Evolutionary conservation across 192 early-diverging fungal genomes (phyloP).

Genomic region (Rhizophlyctis rosea): DNA sequence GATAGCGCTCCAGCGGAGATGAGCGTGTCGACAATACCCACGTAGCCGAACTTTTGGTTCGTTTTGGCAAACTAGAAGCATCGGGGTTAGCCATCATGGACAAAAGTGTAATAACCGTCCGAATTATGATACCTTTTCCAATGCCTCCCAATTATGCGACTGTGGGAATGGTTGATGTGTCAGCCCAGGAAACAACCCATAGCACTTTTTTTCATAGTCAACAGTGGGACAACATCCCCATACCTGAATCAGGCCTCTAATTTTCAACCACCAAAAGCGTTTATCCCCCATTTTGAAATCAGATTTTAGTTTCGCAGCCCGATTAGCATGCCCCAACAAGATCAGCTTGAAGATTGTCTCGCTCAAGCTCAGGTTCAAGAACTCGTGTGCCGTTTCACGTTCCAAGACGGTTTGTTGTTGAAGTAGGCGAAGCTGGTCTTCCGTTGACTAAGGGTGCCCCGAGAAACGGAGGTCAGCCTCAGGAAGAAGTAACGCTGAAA

Average conservation of each 20-base stretch:
- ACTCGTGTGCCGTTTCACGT: constrained; percentile 61
- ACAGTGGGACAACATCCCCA: not conserved
- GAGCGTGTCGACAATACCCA: constrained; percentile 29
- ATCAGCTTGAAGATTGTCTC: constrained; percentile 85
- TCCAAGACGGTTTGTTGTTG: constrained; percentile 73
- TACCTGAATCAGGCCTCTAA: constrained; percentile 69
- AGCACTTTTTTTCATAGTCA: too few species aligned
- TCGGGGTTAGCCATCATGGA: not conserved
- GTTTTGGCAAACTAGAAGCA: constrained; percentile 27
- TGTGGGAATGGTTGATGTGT: constrained; percentile 17
- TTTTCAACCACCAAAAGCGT: constrained; percentile 86
- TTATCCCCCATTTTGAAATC: constrained; percentile 88
- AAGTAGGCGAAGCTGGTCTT: constrained; percentile 77
- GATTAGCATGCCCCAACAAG: constrained; percentile 59
- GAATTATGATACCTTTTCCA: constrained; percentile 80
- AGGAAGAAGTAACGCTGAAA: not conserved
- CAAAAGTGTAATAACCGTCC: too few species aligned
- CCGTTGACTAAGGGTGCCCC: constrained; percentile 55
- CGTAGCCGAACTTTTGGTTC: constrained; percentile 23
- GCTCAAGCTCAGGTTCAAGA: constrained; percentile 72
- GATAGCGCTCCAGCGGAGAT: constrained; percentile 8
- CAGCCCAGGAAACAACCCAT: too few species aligned
- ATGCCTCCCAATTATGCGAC: constrained; percentile 75
- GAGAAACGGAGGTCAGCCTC: not conserved
- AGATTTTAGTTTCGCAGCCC: constrained; percentile 72